Conservation (phyloP, 805 yeast species). For the Candida coleopterorum region DNA sequence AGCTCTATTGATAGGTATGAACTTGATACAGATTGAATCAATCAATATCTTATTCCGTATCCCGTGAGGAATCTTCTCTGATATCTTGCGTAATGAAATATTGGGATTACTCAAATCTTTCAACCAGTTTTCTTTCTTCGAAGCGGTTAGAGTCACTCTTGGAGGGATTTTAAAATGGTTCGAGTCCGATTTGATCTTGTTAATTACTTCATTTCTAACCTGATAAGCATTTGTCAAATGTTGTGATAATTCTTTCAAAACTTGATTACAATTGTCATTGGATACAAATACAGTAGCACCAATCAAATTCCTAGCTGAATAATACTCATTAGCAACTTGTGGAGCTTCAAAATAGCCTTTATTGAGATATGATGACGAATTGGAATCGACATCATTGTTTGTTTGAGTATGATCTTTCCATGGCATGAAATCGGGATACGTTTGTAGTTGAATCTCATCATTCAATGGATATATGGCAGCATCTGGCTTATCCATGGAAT, state of each 20-base stretch:
- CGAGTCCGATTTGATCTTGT: slow-evolving; percentile 30
- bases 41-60: slow-evolving; percentile 66
- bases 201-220: slow-evolving; percentile 36
- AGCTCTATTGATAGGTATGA: slow-evolving; percentile 76
- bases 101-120: slow-evolving; percentile 66
- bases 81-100: slow-evolving; percentile 61
- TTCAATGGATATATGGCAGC: slow-evolving; percentile 31
- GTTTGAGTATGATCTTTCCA: slow-evolving; percentile 55
- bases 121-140: slow-evolving; percentile 81
- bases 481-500: slow-evolving; percentile 31
- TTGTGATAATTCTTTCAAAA: slow-evolving; percentile 33
- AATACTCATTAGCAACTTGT: slow-evolving; percentile 57
- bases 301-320: slow-evolving; percentile 62
- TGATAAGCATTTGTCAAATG: slow-evolving; percentile 34
- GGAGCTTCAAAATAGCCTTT: slow-evolving; percentile 70
- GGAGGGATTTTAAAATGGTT: slow-evolving; percentile 71
- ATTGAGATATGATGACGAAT: slow-evolving; percentile 47
- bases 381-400: slow-evolving; percentile 32
- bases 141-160: slow-evolving; percentile 84
- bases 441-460: slow-evolving; percentile 12
- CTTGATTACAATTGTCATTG: slow-evolving; percentile 29
- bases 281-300: slow-evolving; percentile 38
- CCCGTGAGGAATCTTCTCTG: slow-evolving; percentile 88
- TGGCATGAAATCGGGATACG: slow-evolving; percentile 67
- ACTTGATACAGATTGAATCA: slow-evolving; percentile 64